These are phyloP conservation scores for Pythium myriotylum DNA, from an alignment of 352 stramenopile species.

Conservation along the genomic window DNA sequence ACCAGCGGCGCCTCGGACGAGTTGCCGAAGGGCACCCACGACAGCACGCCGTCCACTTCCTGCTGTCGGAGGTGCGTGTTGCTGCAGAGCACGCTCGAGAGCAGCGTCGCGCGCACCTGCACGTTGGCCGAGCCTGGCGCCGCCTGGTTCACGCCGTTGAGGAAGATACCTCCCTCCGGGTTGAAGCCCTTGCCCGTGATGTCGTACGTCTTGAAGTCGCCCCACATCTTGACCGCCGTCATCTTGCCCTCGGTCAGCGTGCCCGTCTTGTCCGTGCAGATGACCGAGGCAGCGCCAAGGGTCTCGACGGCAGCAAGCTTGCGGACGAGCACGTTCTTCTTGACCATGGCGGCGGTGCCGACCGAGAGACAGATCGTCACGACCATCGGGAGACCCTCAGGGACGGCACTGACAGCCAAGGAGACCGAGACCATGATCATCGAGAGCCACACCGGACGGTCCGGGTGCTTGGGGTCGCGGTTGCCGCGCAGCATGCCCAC, in stretches of 20 bases:
- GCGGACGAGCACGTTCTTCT: slow-evolving; percentile 81
- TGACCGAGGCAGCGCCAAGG: slow-evolving; percentile 91
- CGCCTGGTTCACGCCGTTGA: too few species aligned
- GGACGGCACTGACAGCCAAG: slow-evolving; percentile 74
- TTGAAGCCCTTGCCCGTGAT: too few species aligned
- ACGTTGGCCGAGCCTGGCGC: too few species aligned
- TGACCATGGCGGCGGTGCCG: slow-evolving; percentile 73
- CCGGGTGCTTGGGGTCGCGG: slow-evolving; percentile 56
- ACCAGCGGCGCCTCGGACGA: slow-evolving; percentile 75
- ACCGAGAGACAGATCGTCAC: slow-evolving; percentile 81
- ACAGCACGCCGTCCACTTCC: slow-evolving; percentile 46
- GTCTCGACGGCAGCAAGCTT: slow-evolving; percentile 85
- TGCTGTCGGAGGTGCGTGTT: slow-evolving; percentile 74
- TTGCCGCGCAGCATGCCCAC: slow-evolving; percentile 76
- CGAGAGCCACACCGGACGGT: slow-evolving; percentile 86
- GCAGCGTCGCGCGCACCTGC: slow-evolving; percentile 59
- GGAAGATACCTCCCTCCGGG: too few species aligned
- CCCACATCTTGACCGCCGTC: slow-evolving; percentile 79
- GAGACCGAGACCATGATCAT: slow-evolving; percentile 96
- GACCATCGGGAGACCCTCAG: slow-evolving; percentile 81
- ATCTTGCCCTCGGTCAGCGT: slow-evolving; percentile 92
- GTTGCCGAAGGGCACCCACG: slow-evolving; percentile 66
- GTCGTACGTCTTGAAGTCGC: too few species aligned
- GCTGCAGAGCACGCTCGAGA: slow-evolving; percentile 70
- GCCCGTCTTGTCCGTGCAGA: slow-evolving; percentile 95